Evolutionary conservation across 805 yeast species (phyloP), one percentile per base, ranked within the genome.

Genomic region (Metschnikowia drakensbergensis): DNA sequence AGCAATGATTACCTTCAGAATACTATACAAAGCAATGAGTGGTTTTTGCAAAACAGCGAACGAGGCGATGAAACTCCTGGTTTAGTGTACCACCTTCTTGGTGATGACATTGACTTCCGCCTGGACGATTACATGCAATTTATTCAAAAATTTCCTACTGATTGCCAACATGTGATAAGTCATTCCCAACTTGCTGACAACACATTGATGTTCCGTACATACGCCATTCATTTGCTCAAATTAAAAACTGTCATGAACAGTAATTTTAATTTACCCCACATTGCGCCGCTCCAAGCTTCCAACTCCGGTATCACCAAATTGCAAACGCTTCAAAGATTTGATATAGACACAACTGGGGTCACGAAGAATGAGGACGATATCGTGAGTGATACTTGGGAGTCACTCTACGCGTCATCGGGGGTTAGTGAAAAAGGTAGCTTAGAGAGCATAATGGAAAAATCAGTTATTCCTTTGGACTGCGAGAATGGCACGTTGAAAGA

Each of bases 61-160:
- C 53, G 57, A 17, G 65, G 65, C 4, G 58, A 66, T 5, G 73
- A 70, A 38, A 67, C 72, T 2, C 67, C 76, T 22, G 77, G 81
- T 1, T 63, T 78, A 1, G 85, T 90, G 1, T 90, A 88, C 62
- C 96, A 88, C 65, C 79, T 88, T 49, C 66, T 94, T 27, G 94
- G 86, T n/a, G 79, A 74, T 5, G 78, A 74, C 1, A 71, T 88
- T 1, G 79, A 81, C 42, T 66, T 71, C 31, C 55, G 59, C 52
- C 68, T 68, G 53, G 64, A 67, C 0, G 67, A 66, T 4, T 80
- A 86, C 54, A 42, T 65, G 5, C 50, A 62, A 0, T 84, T 88
- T 53, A 74, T 86, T 56, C 64, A 74, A 45, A 62, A 71, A 4
- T 84, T 88, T 55, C 84, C 82, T 0, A 53, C 63, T 0, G 60